Base-by-base conservation (phyloP, 2,329 filamentous ascomycete genomes). In the Aspergillus intermedius region DNA sequence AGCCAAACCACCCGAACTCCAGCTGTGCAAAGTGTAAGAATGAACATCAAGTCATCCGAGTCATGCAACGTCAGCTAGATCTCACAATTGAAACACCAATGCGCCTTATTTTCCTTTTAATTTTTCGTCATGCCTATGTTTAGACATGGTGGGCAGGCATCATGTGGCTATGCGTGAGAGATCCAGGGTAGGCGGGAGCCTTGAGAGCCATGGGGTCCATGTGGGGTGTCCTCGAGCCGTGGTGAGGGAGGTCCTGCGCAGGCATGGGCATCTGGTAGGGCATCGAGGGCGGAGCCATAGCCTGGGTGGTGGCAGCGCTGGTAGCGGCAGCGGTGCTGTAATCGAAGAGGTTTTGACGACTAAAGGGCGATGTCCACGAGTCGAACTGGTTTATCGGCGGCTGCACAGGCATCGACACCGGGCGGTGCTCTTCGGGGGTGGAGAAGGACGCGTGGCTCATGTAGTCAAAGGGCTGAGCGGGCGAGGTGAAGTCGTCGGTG, bases 381-480 rank as follows among this genome's bases (percentile, higher is more conserved):
- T 66, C 55, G 42, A 60, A 67, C 9, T 62, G 54, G 22, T 50
- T 52, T 10, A 53, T 17, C 3, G 56, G 46, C 3, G 55, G 51
- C 19, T 56, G 55, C 53, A 60, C 58, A n/a, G 54, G 47, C 19
- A 60, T 51, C 9, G 56, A 32, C 17, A 51, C 48, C 25, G 48
- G 39, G 28, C 60, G 61, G 13, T 59, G 57, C 9, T 60, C 55
- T 1, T 61, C 39, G 1, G 64, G 48, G 21, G 53, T 47, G 19
- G 55, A 47, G 48, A 61, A 66, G 9, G 58, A 47, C 10, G 56
- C 44, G 4, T 60, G 59, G 0, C 56, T 48, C 19, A 68, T 44
- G 47, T 66, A 70, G 46, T 67, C 62, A 35, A 63, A 66, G 63
- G 63, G 32, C 60, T 64, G 42, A 66, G 65, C 53, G 41, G 55